These are phyloP conservation scores for Kockiozyma suomiensis DNA, from an alignment of 805 yeast species.

Conservation along the genomic window DNA sequence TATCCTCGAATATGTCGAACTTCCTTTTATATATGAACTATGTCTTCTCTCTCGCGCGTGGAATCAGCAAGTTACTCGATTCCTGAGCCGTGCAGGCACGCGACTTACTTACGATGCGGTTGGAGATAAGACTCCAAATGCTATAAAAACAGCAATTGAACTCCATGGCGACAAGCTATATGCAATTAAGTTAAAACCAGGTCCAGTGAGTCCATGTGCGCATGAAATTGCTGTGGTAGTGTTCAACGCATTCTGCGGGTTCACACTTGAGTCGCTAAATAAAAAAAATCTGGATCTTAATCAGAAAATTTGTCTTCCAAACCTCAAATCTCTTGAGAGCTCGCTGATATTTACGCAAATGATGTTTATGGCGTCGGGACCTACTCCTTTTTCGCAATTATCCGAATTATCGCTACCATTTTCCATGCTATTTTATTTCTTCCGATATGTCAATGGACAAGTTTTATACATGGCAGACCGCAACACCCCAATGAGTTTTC, in stretches of 20 bases:
- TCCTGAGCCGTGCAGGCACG: not conserved
- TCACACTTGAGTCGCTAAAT: not conserved
- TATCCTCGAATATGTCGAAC: not conserved
- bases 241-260: not conserved
- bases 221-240: not conserved
- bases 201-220: not conserved
- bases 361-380: not conserved
- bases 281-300: not conserved
- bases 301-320: not conserved
- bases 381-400: not conserved
- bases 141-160: not conserved
- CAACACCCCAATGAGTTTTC: not conserved
- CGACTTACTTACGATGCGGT: not conserved
- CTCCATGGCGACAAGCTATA: not conserved
- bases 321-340: not conserved
- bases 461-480: not conserved
- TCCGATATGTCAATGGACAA: not conserved
- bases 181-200: not conserved
- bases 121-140: not conserved
- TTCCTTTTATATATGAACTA: not conserved
- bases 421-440: not conserved
- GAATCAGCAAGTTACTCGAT: not conserved
- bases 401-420: not conserved
- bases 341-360: not conserved
- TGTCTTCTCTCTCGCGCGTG: not conserved